Base-by-base conservation (phyloP, 331 rosid genomes). In the Erythrophleum ivorense region DNA sequence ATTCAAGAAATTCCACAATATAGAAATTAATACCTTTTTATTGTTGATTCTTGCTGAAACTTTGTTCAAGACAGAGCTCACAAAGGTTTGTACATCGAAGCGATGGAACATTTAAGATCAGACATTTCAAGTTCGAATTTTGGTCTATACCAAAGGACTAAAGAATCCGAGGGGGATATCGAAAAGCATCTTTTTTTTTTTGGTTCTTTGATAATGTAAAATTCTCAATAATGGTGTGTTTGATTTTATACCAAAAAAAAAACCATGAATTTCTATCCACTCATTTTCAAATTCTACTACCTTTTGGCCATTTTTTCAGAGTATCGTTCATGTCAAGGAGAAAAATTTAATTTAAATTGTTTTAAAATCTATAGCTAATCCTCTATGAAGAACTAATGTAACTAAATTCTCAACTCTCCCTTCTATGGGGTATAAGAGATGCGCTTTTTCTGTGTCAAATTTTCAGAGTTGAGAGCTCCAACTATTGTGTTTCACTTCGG, bases 181-280 rank as follows among this genome's bases (percentile, higher is more conserved):
- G 73, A 52, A 63, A 82, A 71, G 53, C 3, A n/a, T 7, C 29
- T 34, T 12, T 54, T 41, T 6, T 15, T n/a, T 33, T 12, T 24
- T 24, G 29, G 29, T 24, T 24, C 0, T 5, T 5, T 31, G 66
- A 73, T 79, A 54, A 63, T 48, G 53, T 34, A 67, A 84, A 75
- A 54, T 33, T 49, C 11, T 41, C 1, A 62, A 41, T 50, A 74
- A 65, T 58, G 50, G 29, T 79, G 59, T 57, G 67, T 67, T 50
- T 67, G 52, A 63, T 34, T 9, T 62, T 34, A 31, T 50, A 52
- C 10, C 16, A 3, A 48, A 38, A 16, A 18, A 68, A 38, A 10
- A 36, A 16, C 21, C 21, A 53, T 18, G 4, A 77, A 78, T 64
- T 82, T 81, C 38, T 78, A 66, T 73, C 85, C 81, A 71, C 78